Conservation (phyloP, 192 early-diverging fungal genomes). For the Backusella westeae region DNA sequence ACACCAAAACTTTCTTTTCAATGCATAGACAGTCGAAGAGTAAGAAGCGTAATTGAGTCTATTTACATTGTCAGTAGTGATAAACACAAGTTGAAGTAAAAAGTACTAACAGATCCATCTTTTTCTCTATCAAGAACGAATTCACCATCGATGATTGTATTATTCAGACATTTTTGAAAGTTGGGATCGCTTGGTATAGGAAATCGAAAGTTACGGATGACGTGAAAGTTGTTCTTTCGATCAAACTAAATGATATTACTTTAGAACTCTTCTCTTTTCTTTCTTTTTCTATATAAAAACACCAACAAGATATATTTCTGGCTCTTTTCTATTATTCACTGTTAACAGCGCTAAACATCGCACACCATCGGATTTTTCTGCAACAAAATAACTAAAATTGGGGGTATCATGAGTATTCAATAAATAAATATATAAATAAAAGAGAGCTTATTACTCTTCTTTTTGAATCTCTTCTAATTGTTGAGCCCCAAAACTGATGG, state of each 20-base stretch:
- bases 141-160: constrained; percentile 91
- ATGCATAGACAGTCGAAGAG: constrained; percentile 76
- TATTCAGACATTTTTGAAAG: constrained; percentile 49
- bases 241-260: constrained; percentile 55
- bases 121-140: constrained; percentile 74
- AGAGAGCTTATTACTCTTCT: constrained; percentile 52
- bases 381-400: constrained; percentile 63
- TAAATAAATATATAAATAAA: neutral
- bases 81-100: neutral
- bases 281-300: neutral
- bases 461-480: constrained; percentile 49
- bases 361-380: constrained; percentile 83
- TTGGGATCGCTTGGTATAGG: constrained; percentile 47
- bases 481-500: constrained; percentile 52
- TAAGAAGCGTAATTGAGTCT: constrained; percentile 48
- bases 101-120: constrained; percentile 48
- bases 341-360: constrained; percentile 56
- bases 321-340: constrained; percentile 36
- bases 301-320: constrained; percentile 55
- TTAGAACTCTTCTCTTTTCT: too few relatives aligned
- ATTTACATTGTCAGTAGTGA: too few relatives aligned
- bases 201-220: constrained; percentile 57
- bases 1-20: constrained; percentile 53
- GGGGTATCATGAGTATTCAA: neutral
- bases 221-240: constrained; percentile 84